phyloP scores from a whole-genome alignment of 306 rosid genomes.

The Mimosa pudica region DNA sequence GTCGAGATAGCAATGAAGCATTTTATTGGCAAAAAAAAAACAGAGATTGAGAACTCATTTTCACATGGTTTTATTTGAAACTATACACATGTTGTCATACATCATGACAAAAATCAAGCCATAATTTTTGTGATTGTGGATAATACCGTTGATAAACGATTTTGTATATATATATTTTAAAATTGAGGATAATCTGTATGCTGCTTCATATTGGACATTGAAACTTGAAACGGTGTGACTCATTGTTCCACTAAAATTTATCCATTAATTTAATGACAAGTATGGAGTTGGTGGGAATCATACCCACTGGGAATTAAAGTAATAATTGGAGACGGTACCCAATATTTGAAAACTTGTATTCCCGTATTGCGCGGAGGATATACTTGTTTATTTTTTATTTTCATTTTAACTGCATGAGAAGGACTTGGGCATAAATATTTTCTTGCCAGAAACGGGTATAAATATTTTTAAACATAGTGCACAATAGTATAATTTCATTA shows the following conservation, averaged over 20 bases:
- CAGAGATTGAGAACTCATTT: neutral
- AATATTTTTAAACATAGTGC: neutral
- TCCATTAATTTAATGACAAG: neutral
- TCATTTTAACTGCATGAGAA: neutral
- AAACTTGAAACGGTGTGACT: neutral
- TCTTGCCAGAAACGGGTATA: no score
- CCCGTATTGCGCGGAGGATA: conserved; percentile 2
- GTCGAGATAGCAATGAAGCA: no score
- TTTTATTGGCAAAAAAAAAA: no score
- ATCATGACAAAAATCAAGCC: neutral
- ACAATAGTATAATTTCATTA: no score
- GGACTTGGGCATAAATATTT: neutral
- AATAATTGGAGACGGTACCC: conserved; percentile 34
- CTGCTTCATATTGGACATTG: neutral
- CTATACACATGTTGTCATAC: no score
- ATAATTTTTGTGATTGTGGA: conserved; percentile 1
- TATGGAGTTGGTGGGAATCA: conserved; percentile 31
- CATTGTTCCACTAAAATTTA: conserved; percentile 16
- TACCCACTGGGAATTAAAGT: conserved; percentile 27
- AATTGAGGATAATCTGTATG: neutral
- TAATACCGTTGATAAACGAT: neutral
- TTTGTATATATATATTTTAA: neutral
- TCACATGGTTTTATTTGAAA: neutral
- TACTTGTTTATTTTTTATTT: neutral
- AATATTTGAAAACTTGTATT: conserved; percentile 30